Base-by-base conservation (phyloP, 257 asterid genomes). In the Solanum clarkiae region DNA sequence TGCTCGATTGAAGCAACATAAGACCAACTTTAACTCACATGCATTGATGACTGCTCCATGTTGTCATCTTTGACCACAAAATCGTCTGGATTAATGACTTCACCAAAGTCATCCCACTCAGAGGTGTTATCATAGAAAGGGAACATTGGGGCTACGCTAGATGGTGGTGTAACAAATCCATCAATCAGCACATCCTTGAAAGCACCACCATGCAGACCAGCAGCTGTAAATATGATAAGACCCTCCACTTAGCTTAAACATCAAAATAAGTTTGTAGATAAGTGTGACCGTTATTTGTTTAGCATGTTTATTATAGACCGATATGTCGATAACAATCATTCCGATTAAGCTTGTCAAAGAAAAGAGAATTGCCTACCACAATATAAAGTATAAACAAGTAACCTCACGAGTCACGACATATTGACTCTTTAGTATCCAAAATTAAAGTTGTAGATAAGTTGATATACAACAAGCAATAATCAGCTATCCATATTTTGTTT, bases 91-190 rank as follows among this genome's bases (percentile, higher is more conserved):
- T 97, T 93, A 87, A 97, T 93, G 86, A 95, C 95, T 89, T 97
- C 99, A 71, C 99, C 98, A 88, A 94, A 97, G 90, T 97, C 99
- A 92, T 97, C 99, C 99, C 99, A 97, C 86, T 92, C 98, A 0
- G 90, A 82, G 22, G 95, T 74, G 79, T 87, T 84, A 12, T 90
- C 97, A 88, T 92, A 95, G 90, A 91, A 94, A 66, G 98, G 98
- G 87, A 95, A 97, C 98, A 97, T 94, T 79, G 98, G 98, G 44
- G 95, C 98, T 44, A 91, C 95, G 88, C 92, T 89, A 87, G 96
- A 89, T 57, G 96, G 89, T 17, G 96, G 90, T 75, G 95, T 91
- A 86, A 89, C 91, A 84, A 97, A 97, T 84, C 99, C 99, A 92
- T 97, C 99, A 87, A 94, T 88, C 68, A 95, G 84, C 57, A 97